Evolutionary conservation across 257 asterid genomes (phyloP), one percentile per base, ranked within the genome.

Genomic region (Ajuga chamaepitys): DNA sequence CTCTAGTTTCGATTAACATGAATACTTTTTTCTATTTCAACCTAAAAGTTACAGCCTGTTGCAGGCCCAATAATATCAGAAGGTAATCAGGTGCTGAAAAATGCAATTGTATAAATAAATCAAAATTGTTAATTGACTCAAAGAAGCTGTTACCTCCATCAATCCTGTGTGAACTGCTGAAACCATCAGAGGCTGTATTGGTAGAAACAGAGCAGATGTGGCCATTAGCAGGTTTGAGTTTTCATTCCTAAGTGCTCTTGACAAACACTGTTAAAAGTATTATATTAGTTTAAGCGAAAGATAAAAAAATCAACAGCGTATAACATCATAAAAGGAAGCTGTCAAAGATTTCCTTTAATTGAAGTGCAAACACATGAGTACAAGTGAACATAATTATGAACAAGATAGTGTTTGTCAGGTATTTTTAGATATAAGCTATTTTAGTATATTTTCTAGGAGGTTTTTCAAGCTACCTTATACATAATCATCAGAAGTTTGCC

Each of bases 121-220:
- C 0, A 7, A 44, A 14, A 58, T 37, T n/a, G 41, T 32, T 9
- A 59, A 64, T 46, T 25, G 55, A 44, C 21, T 41, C 17, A 30
- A 58, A 44, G 52, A 51, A 30, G 44, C 53, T 44, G 61, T 12
- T 85, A 86, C 99, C 99, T 93, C 99, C 99, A 93, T 87, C 77
- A 93, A 69, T 74, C 99, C 99, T 10, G 97, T 89, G 81, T 93
- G 97, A 58, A 93, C 86, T 61, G 92, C 96, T 51, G 99, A 86
- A 61, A 93, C 99, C 95, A 89, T 80, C 45, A 93, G 71, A 62
- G 99, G 99, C 75, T 89, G 97, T 74, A 93, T 72, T 2, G 99
- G 97, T 62, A 93, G 81, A 74, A 79, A 62, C 68, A 86, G 64
- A 50, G 97, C 99, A 58, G 99, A 82, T 44, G 95, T 92, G 21